A percentile compares a stretch with the other conserved stretches of the same genome.
phyloP scores from a whole-genome alignment of 176 grass and related monocot genomes.

The Hsuehochloa calcarea region DNA sequence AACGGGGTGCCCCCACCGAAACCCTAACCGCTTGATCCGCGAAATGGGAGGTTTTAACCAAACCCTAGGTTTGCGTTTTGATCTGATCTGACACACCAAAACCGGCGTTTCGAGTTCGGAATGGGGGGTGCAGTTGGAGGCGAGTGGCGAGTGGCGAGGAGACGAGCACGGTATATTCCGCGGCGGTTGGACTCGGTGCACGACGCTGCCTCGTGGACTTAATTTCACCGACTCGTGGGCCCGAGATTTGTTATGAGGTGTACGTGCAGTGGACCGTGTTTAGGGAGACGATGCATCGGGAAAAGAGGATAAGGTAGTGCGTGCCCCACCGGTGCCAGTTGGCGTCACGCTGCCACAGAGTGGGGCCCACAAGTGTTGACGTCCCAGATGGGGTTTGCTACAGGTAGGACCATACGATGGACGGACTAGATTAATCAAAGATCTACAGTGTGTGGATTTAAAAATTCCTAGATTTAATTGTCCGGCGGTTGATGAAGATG shows the following conservation, averaged over 20 bases:
- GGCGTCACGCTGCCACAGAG: conserved; percentile 55
- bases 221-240: background rate
- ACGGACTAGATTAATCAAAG: background rate
- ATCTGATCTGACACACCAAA: conserved; percentile 25
- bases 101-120: conserved; percentile 19
- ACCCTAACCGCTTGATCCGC: conserved; percentile 20
- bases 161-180: conserved; percentile 41
- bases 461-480: background rate
- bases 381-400: background rate
- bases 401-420: background rate
- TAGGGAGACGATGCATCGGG: background rate
- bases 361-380: background rate
- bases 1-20: background rate
- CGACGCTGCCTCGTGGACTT: background rate
- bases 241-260: accelerated
- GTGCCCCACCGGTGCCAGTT: conserved; percentile 62
- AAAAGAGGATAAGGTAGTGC: conserved; percentile 59
- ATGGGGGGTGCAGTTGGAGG: background rate
- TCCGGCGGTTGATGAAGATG: conserved; percentile 28
- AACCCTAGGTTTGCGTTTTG: conserved; percentile 35
- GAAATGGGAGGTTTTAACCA: background rate
- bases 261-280: background rate
- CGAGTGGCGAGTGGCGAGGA: conserved; percentile 25
- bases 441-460: background rate
- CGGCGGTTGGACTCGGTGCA: background rate